phyloP scores from a whole-genome alignment of 2,329 filamentous ascomycete genomes.

The Cadophora gregata region DNA sequence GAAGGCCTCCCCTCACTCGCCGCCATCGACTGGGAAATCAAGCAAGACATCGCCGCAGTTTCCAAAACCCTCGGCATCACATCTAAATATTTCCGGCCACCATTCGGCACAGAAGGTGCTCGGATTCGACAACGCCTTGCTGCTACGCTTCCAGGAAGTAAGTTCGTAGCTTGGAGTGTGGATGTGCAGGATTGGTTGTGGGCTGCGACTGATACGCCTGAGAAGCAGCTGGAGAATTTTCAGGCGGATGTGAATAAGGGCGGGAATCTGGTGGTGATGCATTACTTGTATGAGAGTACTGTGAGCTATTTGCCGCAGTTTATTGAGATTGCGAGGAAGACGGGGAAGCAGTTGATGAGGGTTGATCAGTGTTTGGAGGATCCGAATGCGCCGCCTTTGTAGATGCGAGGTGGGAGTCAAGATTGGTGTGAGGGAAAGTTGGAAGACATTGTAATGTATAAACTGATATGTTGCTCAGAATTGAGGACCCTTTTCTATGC shows the following conservation, averaged over 20 bases:
- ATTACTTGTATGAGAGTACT: constrained; percentile 70
- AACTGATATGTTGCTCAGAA: no score
- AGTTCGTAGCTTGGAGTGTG: constrained; percentile 71
- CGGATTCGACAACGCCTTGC: constrained; percentile 69
- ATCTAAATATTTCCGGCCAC: constrained; percentile 69
- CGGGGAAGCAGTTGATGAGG: constrained; percentile 69
- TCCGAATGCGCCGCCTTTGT: constrained; percentile 57
- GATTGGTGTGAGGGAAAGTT: no score
- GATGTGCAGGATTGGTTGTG: constrained; percentile 76
- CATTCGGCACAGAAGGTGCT: constrained; percentile 71
- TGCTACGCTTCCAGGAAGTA: constrained; percentile 55
- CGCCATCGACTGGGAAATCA: constrained; percentile 67
- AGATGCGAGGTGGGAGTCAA: constrained; percentile 4
- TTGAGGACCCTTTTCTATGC: no score
- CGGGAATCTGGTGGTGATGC: constrained; percentile 70
- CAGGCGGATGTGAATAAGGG: constrained; percentile 66
- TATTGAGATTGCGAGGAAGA: constrained; percentile 67
- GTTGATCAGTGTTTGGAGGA: constrained; percentile 71
- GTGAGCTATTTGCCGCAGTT: constrained; percentile 69
- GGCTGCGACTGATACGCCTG: constrained; percentile 64
- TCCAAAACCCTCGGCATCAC: constrained; percentile 45
- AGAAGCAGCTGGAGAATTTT: constrained; percentile 71
- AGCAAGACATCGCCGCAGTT: constrained; percentile 59
- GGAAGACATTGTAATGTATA: no score
- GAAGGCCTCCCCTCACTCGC: constrained; percentile 59